phyloP scores from a whole-genome alignment of 768 basidiomycete species.

The Dentipellis sp. region DNA sequence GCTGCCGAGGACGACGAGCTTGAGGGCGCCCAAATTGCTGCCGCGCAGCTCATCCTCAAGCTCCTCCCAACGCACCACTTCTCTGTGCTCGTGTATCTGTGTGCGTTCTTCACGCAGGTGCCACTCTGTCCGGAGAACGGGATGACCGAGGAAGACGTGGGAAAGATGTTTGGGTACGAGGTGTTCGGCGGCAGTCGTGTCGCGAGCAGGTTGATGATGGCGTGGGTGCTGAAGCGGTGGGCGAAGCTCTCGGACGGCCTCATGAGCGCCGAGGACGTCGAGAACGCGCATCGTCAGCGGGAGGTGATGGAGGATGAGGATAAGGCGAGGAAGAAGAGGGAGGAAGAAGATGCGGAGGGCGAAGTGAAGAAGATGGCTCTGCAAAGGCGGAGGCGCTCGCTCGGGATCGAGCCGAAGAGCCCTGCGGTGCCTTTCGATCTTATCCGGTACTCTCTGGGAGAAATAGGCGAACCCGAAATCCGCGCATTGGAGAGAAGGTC shows the following conservation, averaged over 20 bases:
- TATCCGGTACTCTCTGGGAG: not conserved
- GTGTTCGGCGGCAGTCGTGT: constrained; percentile 26
- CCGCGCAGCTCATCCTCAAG: constrained; percentile 40
- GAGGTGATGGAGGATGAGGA: not conserved
- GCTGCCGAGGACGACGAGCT: constrained; percentile 9
- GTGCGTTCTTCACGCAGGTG: constrained; percentile 41
- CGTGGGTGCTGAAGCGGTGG: constrained; percentile 14
- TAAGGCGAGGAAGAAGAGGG: not conserved
- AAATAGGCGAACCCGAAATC: not conserved
- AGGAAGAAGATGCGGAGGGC: not conserved
- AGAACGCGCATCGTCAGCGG: not conserved
- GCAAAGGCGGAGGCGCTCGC: not conserved
- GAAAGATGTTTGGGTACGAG: constrained; percentile 35
- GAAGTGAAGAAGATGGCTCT: not conserved
- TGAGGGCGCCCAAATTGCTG: constrained; percentile 21
- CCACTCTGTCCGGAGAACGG: constrained; percentile 42
- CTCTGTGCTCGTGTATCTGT: constrained; percentile 34
- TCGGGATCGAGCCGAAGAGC: not conserved
- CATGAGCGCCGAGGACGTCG: constrained; percentile 6
- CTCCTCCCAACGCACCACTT: constrained; percentile 34
- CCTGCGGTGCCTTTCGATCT: not conserved
- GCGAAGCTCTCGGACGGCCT: constrained; percentile 12
- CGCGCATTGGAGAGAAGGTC: not conserved
- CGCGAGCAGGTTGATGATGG: constrained; percentile 10
- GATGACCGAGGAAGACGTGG: constrained; percentile 34